Base-by-base conservation (phyloP, 2,329 filamentous ascomycete genomes). In the Nothophoma quercina region DNA sequence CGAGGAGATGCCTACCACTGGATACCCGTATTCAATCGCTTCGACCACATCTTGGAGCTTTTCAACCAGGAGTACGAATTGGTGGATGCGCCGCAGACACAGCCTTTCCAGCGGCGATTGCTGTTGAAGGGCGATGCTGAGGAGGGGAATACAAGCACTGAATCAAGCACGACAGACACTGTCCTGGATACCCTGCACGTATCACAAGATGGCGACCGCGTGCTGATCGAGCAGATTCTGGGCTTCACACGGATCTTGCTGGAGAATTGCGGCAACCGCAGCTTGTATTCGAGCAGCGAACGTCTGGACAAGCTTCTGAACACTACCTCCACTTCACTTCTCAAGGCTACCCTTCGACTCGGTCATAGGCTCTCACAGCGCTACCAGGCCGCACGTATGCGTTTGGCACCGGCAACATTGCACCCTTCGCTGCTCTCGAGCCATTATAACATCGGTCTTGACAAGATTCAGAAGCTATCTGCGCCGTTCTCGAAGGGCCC, bases 1-100 rank as follows among this genome's bases (percentile, higher is more conserved):
- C 86, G 93, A 73, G 96, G 95, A 55, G 95, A 99, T 73, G 81
- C 98, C 23, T 98, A 98, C 73, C 93, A 99, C 80, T 99, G 96
- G 96, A 97, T 99, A 62, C 88, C 90, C 22, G 83, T 96, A 19
- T 79, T 99, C 55, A 96, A 99, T 75, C 88, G 92, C 51, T 98
- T 99, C 75, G 95, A 99, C 75, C 85, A 85, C 68, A 87, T 98
- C 59, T 79, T 99, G 32, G 91, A 96, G 65, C 81, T 85, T 30
- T 92, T 96, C 72, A 91, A 88, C 74, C 82, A 85, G 50, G 87
- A 86, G 60, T 99, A 99, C 77, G 86, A 86, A 56, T 81, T 99
- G 49, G 85, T 86, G 56, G 83, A 88, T 52, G 91, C 91, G 0
- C 91, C 92, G 2, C 96, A 99, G 75, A 85, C 81, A 38, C 84